Base-by-base conservation (phyloP, 768 basidiomycete genomes). In the Sporobolomyces phaffii region DNA sequence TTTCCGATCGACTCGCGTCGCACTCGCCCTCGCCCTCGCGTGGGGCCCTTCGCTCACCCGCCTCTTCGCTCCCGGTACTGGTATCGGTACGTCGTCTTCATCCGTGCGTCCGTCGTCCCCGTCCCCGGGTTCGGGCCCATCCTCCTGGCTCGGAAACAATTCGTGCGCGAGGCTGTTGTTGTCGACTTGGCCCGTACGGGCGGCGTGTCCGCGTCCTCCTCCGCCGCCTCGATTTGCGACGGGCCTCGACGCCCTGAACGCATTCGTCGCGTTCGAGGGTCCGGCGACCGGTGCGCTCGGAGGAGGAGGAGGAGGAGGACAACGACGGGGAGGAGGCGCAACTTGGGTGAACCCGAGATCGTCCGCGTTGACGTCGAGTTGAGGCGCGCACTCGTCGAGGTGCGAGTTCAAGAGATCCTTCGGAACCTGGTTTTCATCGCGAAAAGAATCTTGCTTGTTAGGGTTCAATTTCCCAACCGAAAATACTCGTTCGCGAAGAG, bases 141-240 rank as follows among this genome's bases (percentile, higher is more conserved):
- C 47, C 18, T 60, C 59, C 26, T 60, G 34, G 26, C 36, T 40
- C 24, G 59, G 61, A n/a, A 62, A 62, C 18, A 62, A 26, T n/a
- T 53, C 51, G 20, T 33, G 18, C 41, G 50, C 61, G 40, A 62
- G 43, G 33, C 31, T 31, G 28, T 45, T 53, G 2, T 38, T 17
- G 38, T 38, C 38, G 9, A 9, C 38, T 9, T 38, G n/a, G n/a
- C n/a, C n/a, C n/a, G n/a, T n/a, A n/a, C n/a, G n/a, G n/a, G n/a
- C n/a, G n/a, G n/a, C n/a, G n/a, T n/a, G n/a, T n/a, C 15, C 13
- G 10, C 13, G 5, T 31, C 24, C 29, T 33, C 29, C 50, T 51
- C 31, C 29, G 14, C 20, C 18, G 33, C 34, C 13, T 51, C 31
- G 44, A 45, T 45, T 41, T 41, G 40, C 20, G 20, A n/a, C n/a